These are phyloP conservation scores for Leccinum pallidistipes DNA, from an alignment of 1,284 basidiomycete genomes.

Conservation along the genomic window DNA sequence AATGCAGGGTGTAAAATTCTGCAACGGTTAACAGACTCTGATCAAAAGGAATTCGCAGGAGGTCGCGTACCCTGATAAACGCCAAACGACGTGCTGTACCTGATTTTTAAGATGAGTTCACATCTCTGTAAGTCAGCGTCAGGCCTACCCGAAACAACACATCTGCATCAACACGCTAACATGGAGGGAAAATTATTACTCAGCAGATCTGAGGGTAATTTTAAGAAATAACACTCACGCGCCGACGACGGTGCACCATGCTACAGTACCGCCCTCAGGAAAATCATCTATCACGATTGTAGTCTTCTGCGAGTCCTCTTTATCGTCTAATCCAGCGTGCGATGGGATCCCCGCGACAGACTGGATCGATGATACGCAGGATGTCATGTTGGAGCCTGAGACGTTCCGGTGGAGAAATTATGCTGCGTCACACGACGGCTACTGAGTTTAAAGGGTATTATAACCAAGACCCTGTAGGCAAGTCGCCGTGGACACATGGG, in stretches of 20 bases:
- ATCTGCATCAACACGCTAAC: slow-evolving; percentile 23
- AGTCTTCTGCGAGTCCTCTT: neutral
- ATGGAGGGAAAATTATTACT: neutral
- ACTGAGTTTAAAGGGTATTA: neutral
- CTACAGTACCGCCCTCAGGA: slow-evolving; percentile 31
- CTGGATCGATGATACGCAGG: slow-evolving; percentile 1
- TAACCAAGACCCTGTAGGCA: neutral
- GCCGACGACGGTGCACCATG: slow-evolving; percentile 30
- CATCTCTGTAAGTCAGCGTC: neutral
- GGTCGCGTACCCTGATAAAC: slow-evolving; percentile 31
- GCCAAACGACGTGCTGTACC: slow-evolving; percentile 29
- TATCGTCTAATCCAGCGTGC: neutral
- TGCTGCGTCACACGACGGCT: neutral
- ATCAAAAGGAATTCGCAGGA: neutral
- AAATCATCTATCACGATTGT: slow-evolving; percentile 11
- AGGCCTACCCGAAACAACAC: slow-evolving; percentile 29
- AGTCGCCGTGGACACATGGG: neutral
- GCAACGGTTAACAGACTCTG: neutral
- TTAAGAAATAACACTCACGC: slow-evolving; percentile 15
- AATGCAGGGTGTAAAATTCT: slow-evolving; percentile 33
- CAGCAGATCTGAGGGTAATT: neutral
- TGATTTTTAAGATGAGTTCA: neutral
- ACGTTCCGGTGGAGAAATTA: neutral
- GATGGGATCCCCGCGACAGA: neutral
- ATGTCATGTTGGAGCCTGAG: slow-evolving; percentile 10